Percentiles rank a stretch among this genome's conserved stretches.
Evolutionary conservation across 129 eudicot genomes (phyloP).

Genomic region (Flaveria ramosissima): DNA sequence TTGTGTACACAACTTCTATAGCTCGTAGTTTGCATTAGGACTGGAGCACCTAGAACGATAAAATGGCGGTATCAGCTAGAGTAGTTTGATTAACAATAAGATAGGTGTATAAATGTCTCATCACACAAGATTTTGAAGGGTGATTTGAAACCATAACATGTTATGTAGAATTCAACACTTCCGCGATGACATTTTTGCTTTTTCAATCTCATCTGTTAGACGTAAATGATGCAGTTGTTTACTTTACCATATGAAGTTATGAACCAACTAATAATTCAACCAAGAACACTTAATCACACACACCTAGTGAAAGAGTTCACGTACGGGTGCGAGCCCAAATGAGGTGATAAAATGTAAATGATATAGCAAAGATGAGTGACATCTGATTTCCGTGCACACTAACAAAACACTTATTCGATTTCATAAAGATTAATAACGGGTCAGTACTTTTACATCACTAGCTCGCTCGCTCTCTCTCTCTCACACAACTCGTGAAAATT

Average conservation of each 20-base stretch:
- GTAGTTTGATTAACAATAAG: constrained; percentile 52
- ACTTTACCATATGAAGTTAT: too few species aligned
- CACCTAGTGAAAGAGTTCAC: too few species aligned
- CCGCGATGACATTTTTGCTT: constrained; percentile 89
- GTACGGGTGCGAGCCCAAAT: too few species aligned
- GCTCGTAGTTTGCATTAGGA: constrained; percentile 35
- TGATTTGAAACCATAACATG: constrained; percentile 83
- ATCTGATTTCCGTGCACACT: not conserved
- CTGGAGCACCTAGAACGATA: constrained; percentile 59
- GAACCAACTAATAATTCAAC: too few species aligned
- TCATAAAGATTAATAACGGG: not conserved
- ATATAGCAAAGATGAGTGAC: too few species aligned
- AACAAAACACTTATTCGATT: not conserved
- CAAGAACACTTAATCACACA: not conserved
- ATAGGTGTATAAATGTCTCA: constrained; percentile 87
- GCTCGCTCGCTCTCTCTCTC: constrained; percentile 22
- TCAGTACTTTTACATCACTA: constrained; percentile 19
- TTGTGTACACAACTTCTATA: too few species aligned
- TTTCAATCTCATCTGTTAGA: constrained; percentile 64
- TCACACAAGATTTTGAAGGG: constrained; percentile 90
- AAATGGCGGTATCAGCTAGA: constrained; percentile 67
- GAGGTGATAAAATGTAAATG: too few species aligned
- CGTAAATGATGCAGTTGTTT: constrained; percentile 25
- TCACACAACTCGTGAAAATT: constrained; percentile 22
- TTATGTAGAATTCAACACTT: constrained; percentile 64